A percentile compares a stretch with the other conserved stretches of the same genome.
Conservation (phyloP, 1,139 yeast genomes). For the Geotrichum histeridarum region DNA sequence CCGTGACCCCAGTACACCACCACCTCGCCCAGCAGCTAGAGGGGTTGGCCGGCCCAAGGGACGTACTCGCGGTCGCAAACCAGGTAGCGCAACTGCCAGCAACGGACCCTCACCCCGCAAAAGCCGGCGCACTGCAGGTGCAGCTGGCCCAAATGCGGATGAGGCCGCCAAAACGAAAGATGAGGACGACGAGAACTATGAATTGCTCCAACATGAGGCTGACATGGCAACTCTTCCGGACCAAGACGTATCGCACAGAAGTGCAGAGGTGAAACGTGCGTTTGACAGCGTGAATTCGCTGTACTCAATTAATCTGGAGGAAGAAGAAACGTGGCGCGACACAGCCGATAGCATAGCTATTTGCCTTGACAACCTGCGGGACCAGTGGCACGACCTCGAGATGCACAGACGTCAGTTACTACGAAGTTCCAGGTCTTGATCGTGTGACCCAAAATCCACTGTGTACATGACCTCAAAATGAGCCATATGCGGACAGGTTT, state of each 20-base stretch:
- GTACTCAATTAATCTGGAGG: not conserved
- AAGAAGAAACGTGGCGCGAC: not conserved
- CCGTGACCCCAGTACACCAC: too few relatives aligned
- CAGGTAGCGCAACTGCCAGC: not conserved
- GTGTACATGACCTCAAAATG: not conserved
- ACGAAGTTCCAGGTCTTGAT: not conserved
- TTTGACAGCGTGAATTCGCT: not conserved
- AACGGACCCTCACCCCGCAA: not conserved
- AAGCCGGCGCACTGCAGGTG: not conserved
- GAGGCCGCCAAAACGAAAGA: not conserved
- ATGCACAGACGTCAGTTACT: not conserved
- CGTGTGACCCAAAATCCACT: not conserved
- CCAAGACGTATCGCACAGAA: not conserved
- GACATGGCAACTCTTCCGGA: not conserved
- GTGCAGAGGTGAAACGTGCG: not conserved
- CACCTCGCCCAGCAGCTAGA: not conserved
- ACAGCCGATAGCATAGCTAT: not conserved
- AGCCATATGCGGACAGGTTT: not conserved
- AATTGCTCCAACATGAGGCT: slow-evolving; percentile 5
- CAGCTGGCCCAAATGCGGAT: not conserved
- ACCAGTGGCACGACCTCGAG: slow-evolving; percentile 1
- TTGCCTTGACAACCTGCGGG: not conserved
- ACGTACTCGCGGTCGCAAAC: not conserved
- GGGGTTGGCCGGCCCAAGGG: not conserved
- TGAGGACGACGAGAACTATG: slow-evolving; percentile 4